These are phyloP conservation scores for Blastocystis sp. DNA, from an alignment of 352 stramenopile genomes.

Conservation along the genomic window DNA sequence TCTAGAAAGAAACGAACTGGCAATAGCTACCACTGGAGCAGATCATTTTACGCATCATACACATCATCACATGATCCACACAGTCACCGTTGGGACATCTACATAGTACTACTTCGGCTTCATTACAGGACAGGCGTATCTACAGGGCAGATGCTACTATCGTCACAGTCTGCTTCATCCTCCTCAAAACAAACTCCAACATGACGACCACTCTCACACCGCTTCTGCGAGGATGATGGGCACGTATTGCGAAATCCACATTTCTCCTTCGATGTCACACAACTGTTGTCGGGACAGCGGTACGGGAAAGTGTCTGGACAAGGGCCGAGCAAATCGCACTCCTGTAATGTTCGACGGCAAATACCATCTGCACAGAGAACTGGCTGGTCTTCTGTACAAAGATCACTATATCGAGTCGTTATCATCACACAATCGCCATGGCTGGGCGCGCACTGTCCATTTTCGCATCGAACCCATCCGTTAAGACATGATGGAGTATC, in stretches of 20 bases:
- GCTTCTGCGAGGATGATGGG: not conserved
- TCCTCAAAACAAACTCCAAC: not conserved
- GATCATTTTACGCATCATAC: not conserved
- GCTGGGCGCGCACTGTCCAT: not conserved
- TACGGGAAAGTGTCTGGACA: not conserved
- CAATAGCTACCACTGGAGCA: not conserved
- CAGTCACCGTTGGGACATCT: slow-evolving; percentile 52
- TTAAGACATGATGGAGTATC: not conserved
- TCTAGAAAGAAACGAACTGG: not conserved
- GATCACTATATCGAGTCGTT: not conserved
- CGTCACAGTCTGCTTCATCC: not conserved
- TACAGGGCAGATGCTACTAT: not conserved
- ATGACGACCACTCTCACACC: slow-evolving; percentile 13
- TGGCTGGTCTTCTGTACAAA: not conserved
- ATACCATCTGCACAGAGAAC: not conserved
- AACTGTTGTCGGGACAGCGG: slow-evolving; percentile 33
- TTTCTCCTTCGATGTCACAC: not conserved
- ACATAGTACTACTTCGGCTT: not conserved
- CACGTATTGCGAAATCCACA: slow-evolving; percentile 19
- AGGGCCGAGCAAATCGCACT: not conserved
- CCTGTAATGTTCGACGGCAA: not conserved
- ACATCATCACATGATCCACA: not conserved
- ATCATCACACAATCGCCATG: slow-evolving; percentile 23
- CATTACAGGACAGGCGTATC: not conserved
- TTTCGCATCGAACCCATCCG: slow-evolving; percentile 28